Evolutionary conservation across 106 monocot genomes (phyloP).

Genomic region (Ottelia alismoides): DNA sequence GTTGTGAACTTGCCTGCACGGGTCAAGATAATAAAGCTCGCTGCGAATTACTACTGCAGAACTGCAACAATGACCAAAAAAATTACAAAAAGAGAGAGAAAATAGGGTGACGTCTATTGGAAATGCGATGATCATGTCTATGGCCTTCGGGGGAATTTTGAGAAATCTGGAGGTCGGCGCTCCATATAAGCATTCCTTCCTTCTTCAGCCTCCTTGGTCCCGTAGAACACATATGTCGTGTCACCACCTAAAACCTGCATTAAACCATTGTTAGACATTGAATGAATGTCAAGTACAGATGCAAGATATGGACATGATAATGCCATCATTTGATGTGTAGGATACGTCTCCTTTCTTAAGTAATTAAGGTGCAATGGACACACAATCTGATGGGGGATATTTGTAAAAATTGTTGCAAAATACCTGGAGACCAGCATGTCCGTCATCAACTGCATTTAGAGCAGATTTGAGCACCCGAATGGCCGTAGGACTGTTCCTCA

Average conservation of each 20-base stretch:
- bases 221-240: constrained; percentile 77
- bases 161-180: constrained; percentile 64
- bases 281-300: background rate
- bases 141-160: constrained; percentile 78
- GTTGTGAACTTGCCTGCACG: too few species aligned
- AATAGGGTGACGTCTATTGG: too few species aligned
- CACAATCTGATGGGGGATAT: background rate
- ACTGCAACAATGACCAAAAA: too few species aligned
- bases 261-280: background rate
- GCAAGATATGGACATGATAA: background rate
- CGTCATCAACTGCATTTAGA: constrained; percentile 92
- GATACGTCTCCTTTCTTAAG: background rate
- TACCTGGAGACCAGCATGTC: constrained; percentile 97
- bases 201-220: constrained; percentile 77
- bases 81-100: too few species aligned
- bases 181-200: constrained; percentile 72
- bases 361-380: background rate
- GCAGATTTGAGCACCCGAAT: constrained; percentile 89
- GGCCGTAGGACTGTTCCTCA: constrained; percentile 87
- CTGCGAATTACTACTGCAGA: too few species aligned
- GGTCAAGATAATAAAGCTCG: too few species aligned
- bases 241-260: constrained; percentile 77
- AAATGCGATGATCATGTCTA: too few species aligned
- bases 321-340: too few species aligned
- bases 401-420: too few species aligned